Percentiles rank a stretch among this genome's conserved stretches.
Evolutionary conservation across 1,139 yeast species (phyloP).

Genomic region (Yamadazyma triangularis): DNA sequence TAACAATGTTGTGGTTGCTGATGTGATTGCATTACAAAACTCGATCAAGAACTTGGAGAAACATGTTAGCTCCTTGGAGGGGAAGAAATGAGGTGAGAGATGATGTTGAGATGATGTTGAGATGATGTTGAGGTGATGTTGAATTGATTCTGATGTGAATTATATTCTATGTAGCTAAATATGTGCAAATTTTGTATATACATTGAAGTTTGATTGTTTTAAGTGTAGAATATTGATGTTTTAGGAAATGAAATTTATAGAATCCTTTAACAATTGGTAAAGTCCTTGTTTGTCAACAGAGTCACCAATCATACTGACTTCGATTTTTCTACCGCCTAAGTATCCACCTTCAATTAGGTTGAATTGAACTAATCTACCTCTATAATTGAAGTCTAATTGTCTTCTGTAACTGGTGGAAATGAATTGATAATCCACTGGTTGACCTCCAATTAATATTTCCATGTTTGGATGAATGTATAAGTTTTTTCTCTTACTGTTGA

Average conservation of each 20-base stretch:
- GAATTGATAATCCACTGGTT: conserved; percentile 37
- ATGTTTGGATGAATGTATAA: conserved; percentile 31
- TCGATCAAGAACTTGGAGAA: conserved; percentile 66
- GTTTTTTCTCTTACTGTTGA: conserved; percentile 32
- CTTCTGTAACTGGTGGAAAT: conserved; percentile 38
- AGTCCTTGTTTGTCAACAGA: conserved; percentile 21
- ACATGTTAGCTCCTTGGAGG: conserved; percentile 55
- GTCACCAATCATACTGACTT: conserved; percentile 44
- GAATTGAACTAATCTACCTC: conserved; percentile 35
- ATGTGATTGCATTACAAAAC: conserved; percentile 65
- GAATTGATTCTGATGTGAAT: neutral
- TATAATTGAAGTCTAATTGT: conserved; percentile 38
- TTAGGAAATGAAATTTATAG: conserved; percentile 7
- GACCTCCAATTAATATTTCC: conserved; percentile 32
- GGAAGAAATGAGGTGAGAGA: conserved; percentile 11
- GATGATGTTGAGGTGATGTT: neutral
- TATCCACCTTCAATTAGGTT: conserved; percentile 54
- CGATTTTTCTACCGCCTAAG: conserved; percentile 49
- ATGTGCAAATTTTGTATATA: too few relatives aligned
- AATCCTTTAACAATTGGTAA: conserved; percentile 24
- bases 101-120: neutral
- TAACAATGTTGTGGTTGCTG: conserved; percentile 68
- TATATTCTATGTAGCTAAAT: neutral
- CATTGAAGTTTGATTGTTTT: conserved; percentile 2
- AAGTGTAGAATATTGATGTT: neutral